Evolutionary conservation across 352 stramenopile species (phyloP).

Genomic region (Pythium sukuiense): DNA sequence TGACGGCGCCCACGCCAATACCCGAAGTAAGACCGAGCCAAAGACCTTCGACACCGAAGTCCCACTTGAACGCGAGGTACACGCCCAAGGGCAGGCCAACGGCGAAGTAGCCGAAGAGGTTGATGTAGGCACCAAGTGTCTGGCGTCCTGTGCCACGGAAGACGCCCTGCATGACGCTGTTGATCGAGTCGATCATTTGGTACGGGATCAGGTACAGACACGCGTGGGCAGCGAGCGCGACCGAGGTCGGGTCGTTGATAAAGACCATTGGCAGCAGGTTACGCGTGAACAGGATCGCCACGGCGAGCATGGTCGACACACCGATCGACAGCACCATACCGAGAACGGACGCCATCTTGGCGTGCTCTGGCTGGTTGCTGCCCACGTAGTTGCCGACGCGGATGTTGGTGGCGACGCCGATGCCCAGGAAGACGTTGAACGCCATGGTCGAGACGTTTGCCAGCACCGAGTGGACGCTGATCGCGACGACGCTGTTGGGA

Average conservation of each 20-base stretch:
- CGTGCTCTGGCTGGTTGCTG: conserved; percentile 78
- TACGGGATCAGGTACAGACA: conserved; percentile 67
- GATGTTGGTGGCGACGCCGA: conserved; percentile 77
- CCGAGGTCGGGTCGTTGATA: conserved; percentile 54
- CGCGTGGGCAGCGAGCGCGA: conserved; percentile 33
- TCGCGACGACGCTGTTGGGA: conserved; percentile 57
- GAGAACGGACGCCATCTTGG: conserved; percentile 72
- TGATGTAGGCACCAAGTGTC: conserved; percentile 53
- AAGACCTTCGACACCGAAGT: conserved; percentile 66
- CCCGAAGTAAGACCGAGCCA: conserved; percentile 67
- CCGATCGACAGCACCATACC: conserved; percentile 62
- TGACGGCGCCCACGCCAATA: conserved; percentile 41
- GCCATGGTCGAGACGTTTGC: conserved; percentile 61
- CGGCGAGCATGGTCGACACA: conserved; percentile 31
- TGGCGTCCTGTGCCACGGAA: conserved; percentile 69
- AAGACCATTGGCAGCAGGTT: conserved; percentile 58
- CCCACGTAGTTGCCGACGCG: conserved; percentile 82
- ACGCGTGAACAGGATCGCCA: conserved; percentile 46
- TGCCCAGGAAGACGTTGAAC: conserved; percentile 82
- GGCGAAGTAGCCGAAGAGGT: conserved; percentile 69
- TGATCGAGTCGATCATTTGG: conserved; percentile 66
- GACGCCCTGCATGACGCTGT: conserved; percentile 74
- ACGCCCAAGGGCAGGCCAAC: conserved; percentile 63
- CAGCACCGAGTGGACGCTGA: conserved; percentile 76
- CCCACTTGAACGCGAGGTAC: conserved; percentile 56